Base-by-base conservation (phyloP, 2,329 filamentous ascomycete species). In the Pestalotiopsis sp. region DNA sequence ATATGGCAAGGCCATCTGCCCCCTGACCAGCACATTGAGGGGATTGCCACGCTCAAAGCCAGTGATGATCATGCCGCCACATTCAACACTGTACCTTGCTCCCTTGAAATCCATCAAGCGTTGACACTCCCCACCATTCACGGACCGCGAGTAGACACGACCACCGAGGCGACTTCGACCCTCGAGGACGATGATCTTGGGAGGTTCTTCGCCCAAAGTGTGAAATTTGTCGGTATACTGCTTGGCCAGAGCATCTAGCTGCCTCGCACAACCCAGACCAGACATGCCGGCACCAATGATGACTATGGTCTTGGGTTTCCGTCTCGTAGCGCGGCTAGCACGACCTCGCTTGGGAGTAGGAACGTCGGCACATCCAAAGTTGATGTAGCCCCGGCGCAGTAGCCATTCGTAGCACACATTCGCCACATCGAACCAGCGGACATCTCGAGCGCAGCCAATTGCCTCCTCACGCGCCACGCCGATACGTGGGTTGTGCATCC, bases 41-140 rank as follows among this genome's bases (percentile, higher is more conserved):
- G 96, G 96, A 75, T 99, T 99, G 20, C 97, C 97, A 72, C 94
- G 90, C 73, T 98, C 94, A 78, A 98, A 99, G 0, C 96, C 96
- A 41, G 97, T 98, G 70, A 99, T 94, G 70, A 99, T 98, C 86
- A 99, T 97, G 67, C 95, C 96, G 36, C 96, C 96, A 91, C 98
- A 97, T 79, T 99, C 96, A 39, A 94, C 96, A 23, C 95, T 98
- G 76, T 92, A 92, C 65, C 89, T 84, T 70, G 85, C 87, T 9
- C 84, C 86, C 81, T 87, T 78, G 86, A 88, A 81, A 77, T 72
- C 84, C 75, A 77, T 85, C 81, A 77, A 89, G 74, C 72, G 82
- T 80, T 76, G 84, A 77, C 68, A 84, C 80, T 78, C 87, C 79
- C 83, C 92, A 82, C 83, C 90, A 86, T 84, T 83, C 71, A 91